Percentiles rank a stretch among this genome's conserved stretches.
Evolutionary conservation across 2,329 filamentous ascomycete species (phyloP).

Genomic region (Neonectria coccinea): DNA sequence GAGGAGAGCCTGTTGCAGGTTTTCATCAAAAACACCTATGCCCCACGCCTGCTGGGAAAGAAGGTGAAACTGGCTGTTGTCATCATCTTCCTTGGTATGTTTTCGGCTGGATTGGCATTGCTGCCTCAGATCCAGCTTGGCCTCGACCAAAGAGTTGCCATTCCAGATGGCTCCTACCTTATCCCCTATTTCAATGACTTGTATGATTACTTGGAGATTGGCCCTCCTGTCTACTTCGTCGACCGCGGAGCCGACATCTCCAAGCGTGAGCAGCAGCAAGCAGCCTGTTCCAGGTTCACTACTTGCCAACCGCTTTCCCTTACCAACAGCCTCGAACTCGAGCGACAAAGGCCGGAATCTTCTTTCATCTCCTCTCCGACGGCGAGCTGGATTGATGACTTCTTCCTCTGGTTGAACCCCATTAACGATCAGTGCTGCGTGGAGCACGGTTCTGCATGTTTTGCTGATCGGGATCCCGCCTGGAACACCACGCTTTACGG

Average conservation of each 20-base stretch:
- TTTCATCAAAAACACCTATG: conserved; percentile 92
- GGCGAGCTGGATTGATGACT: conserved; percentile 97
- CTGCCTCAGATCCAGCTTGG: conserved; percentile 88
- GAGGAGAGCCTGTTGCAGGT: conserved; percentile 86
- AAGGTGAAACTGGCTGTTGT: conserved; percentile 83
- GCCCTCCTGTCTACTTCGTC: conserved; percentile 96
- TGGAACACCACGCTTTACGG: conserved; percentile 93
- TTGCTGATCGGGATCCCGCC: conserved; percentile 77
- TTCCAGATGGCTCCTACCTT: conserved; percentile 93
- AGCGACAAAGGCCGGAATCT: conserved; percentile 87
- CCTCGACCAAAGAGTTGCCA: conserved; percentile 92
- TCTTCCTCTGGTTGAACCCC: conserved; percentile 96
- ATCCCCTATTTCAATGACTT: conserved; percentile 97
- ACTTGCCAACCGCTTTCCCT: conserved; percentile 87
- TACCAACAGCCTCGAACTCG: conserved; percentile 91
- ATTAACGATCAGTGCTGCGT: conserved; percentile 78
- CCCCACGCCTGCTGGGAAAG: conserved; percentile 82
- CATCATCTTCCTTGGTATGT: conserved; percentile 85
- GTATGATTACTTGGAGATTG: conserved; percentile 90
- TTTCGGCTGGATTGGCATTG: conserved; percentile 86
- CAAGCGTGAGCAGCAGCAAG: conserved; percentile 78
- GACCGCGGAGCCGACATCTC: conserved; percentile 85
- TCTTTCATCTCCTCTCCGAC: conserved; percentile 90
- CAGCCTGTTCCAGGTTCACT: conserved; percentile 91
- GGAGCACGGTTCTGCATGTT: conserved; percentile 79